Percentiles rank a stretch among this genome's conserved stretches.
Conservation (phyloP, 2,329 filamentous ascomycete genomes). For the Hirsutella minnesotensis region DNA sequence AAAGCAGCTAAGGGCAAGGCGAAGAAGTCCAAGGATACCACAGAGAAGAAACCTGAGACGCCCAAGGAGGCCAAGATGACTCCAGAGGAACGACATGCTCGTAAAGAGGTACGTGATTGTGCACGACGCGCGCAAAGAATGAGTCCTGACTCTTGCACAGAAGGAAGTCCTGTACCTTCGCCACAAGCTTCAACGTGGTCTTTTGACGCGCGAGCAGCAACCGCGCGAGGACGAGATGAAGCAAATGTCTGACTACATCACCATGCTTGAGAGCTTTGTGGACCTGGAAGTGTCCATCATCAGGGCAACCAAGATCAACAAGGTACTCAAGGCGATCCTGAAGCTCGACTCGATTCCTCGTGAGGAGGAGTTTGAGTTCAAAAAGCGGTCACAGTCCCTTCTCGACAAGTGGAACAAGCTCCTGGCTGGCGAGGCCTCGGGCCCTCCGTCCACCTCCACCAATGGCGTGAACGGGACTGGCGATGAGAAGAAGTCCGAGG, state of each 20-base stretch:
- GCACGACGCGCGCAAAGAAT: not conserved
- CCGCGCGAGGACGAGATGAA: slow-evolving; percentile 83
- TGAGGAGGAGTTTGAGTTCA: slow-evolving; percentile 85
- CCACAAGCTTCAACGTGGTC: slow-evolving; percentile 89
- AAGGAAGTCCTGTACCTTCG: slow-evolving; percentile 83
- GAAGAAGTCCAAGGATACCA: slow-evolving; percentile 43
- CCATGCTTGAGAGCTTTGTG: slow-evolving; percentile 65
- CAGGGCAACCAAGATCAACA: slow-evolving; percentile 90
- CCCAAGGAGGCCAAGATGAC: slow-evolving; percentile 46
- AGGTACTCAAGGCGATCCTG: slow-evolving; percentile 88
- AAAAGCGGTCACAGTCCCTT: slow-evolving; percentile 65
- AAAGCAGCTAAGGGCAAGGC: slow-evolving; percentile 43
- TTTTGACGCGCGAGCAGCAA: slow-evolving; percentile 70
- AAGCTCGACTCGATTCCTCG: slow-evolving; percentile 78
- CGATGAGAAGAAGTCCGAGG: slow-evolving; percentile 13
- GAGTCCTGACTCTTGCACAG: slow-evolving; percentile 28
- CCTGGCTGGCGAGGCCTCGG: slow-evolving; percentile 46
- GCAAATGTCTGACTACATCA: slow-evolving; percentile 63
- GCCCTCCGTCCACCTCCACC: slow-evolving; percentile 23
- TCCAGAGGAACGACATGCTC: slow-evolving; percentile 42
- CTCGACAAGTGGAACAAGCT: slow-evolving; percentile 85
- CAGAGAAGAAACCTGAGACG: slow-evolving; percentile 43
- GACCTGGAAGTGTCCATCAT: slow-evolving; percentile 87
- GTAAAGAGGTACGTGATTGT: slow-evolving; percentile 41
- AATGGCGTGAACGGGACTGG: slow-evolving; percentile 37